phyloP scores from a whole-genome alignment of 345 rosid genomes.

The Populus ilicifolia region DNA sequence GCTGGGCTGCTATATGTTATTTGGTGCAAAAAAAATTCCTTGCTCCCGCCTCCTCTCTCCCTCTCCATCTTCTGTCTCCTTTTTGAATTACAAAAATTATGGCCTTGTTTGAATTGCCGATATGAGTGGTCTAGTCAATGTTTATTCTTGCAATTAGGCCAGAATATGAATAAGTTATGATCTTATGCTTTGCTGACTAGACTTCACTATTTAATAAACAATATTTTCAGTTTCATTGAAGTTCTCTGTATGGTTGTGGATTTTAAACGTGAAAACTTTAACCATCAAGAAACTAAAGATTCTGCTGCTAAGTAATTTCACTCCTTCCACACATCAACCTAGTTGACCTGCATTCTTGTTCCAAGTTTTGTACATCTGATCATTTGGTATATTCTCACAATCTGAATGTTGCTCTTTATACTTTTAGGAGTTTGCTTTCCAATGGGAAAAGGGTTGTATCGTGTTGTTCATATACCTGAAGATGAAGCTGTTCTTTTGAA shows the following conservation, averaged over 20 bases:
- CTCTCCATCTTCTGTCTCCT: background rate
- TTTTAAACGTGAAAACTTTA: background rate
- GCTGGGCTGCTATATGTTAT: background rate
- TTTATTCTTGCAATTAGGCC: background rate
- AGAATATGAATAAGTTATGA: background rate
- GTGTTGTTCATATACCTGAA: slow-evolving; percentile 95
- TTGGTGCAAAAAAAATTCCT: background rate
- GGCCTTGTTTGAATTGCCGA: background rate
- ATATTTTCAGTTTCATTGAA: background rate
- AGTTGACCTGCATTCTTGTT: background rate
- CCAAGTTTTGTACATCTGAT: background rate
- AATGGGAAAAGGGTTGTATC: slow-evolving; percentile 91
- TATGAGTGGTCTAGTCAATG: background rate
- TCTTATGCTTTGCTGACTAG: background rate
- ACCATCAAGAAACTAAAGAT: background rate
- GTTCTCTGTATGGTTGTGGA: background rate
- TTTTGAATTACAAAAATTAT: background rate
- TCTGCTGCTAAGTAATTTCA: background rate
- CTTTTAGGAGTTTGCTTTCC: slow-evolving; percentile 92
- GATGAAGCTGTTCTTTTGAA: slow-evolving; percentile 96
- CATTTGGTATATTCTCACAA: background rate
- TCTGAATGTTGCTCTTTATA: background rate
- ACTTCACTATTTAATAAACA: background rate
- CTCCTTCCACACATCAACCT: background rate
- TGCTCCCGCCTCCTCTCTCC: background rate